Evolutionary conservation across 805 yeast genomes (phyloP), one percentile per base, ranked within the genome.

Genomic region (Wickerhamiella kurtzmanii): DNA sequence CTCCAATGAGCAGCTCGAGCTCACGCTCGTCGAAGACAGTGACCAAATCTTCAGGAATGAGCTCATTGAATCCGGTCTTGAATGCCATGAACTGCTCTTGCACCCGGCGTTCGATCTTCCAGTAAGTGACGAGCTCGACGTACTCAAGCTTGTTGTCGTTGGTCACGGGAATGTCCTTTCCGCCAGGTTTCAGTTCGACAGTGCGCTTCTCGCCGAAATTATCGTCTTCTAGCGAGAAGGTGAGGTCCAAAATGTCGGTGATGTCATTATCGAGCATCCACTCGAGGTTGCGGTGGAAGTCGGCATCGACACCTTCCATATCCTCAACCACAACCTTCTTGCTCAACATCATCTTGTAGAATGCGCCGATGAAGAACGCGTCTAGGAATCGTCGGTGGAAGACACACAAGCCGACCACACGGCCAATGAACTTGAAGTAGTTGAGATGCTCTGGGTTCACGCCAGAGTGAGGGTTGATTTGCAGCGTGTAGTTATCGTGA

Each of bases 271-370:
- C 96, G 52, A 87, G 70, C 64, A 87, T 85, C 98, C 98, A 92
- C 60, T 85, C 84, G 66, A 92, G 72, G 20, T 95, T 89, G 61
- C 92, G 79, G 69, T 86, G 86, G 68, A 89, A 87, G 62, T 92
- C 97, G 20, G 95, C 89, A 66, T 92, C 99, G 50, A 94, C 96
- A 66, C 96, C 95, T 66, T 92, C 98, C 94, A 92, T 82, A 67
- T 92, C 99, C 65, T 85, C 95, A 56, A 92, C 70, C 1, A 86
- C 89, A 55, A 92, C 95, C 70, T 87, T 87, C 67, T 92, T 92
- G 62, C 79, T 85, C 57, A 92, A 73, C 82, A 92, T 86, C 96
- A 92, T 86, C 71, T 92, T 92, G 69, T 92, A 92, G 65, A 92
- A 77, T 1, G 98, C 97, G 55, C 96, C 96, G 58, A 94, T 95